A percentile compares a stretch with the other conserved stretches of the same genome.
Conservation (phyloP, 2,329 filamentous ascomycete species). For the Cryphonectria radicalis region DNA sequence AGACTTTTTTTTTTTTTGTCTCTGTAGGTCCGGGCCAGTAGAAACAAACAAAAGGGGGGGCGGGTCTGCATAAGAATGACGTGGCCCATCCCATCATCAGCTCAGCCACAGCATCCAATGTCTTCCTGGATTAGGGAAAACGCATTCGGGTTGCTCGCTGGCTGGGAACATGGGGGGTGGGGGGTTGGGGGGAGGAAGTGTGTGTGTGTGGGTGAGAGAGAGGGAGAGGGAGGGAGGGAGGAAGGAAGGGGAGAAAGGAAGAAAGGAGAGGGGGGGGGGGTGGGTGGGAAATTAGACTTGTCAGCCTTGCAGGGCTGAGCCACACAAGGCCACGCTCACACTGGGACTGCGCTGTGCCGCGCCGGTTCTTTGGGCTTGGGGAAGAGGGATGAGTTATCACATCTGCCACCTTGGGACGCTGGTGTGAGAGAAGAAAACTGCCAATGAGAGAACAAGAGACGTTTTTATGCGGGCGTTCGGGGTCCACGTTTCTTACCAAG, state of each 20-base stretch:
- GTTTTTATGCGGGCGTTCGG: not conserved
- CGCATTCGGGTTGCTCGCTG: not conserved
- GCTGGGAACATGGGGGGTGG: not conserved
- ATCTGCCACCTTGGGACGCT: too few relatives aligned
- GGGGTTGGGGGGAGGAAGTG: too few relatives aligned
- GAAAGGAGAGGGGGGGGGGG: not conserved
- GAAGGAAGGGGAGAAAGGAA: too few relatives aligned
- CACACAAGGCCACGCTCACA: not conserved
- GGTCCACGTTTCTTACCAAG: not conserved
- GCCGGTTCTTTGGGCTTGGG: not conserved
- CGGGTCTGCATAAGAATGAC: not conserved
- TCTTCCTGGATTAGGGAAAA: not conserved
- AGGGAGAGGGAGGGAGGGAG: not conserved
- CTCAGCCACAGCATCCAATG: not conserved
- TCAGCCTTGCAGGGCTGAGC: conserved; percentile 29
- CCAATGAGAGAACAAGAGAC: too few relatives aligned
- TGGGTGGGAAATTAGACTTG: not conserved
- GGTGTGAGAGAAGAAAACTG: not conserved
- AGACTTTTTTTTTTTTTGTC: not conserved
- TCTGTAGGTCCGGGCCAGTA: not conserved
- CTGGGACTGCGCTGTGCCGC: not conserved
- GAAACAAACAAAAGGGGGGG: not conserved
- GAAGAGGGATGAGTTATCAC: not conserved
- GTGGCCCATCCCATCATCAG: not conserved
- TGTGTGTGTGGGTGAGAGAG: too few relatives aligned